phyloP scores from a whole-genome alignment of 371 early-diverging fungal species.

The Mortierella sp. region DNA sequence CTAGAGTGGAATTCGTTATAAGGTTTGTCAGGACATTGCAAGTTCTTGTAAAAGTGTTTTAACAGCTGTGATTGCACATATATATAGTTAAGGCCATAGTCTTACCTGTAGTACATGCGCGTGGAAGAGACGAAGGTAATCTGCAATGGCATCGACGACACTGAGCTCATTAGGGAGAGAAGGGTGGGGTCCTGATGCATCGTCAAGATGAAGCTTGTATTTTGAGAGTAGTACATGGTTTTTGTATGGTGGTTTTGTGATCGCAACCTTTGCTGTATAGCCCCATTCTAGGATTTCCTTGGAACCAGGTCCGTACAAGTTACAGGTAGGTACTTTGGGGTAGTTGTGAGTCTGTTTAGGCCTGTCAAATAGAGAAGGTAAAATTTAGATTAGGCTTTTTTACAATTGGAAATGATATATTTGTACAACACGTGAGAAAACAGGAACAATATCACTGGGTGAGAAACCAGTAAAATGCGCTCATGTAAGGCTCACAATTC shows the following conservation, averaged over 20 bases:
- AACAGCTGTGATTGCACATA: conserved; percentile 6
- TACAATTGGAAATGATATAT: no score
- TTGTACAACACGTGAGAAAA: background rate
- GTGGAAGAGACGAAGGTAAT: conserved; percentile 61
- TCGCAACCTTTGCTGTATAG: conserved; percentile 64
- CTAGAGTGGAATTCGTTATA: conserved; percentile 8
- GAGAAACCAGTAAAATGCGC: background rate
- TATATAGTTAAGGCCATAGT: conserved; percentile 38
- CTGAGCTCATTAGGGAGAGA: conserved; percentile 62
- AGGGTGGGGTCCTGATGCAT: conserved; percentile 55
- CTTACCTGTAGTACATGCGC: conserved; percentile 61
- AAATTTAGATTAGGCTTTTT: no score
- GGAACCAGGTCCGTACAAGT: conserved; percentile 38
- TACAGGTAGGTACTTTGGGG: conserved; percentile 51
- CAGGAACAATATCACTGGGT: no score
- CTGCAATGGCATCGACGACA: conserved; percentile 62
- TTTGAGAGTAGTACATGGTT: conserved; percentile 63
- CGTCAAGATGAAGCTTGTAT: conserved; percentile 68
- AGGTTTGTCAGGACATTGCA: no score
- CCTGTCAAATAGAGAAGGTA: conserved; percentile 17
- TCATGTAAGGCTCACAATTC: no score
- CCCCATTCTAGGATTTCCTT: conserved; percentile 47
- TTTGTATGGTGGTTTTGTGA: conserved; percentile 66
- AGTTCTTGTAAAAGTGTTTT: no score
- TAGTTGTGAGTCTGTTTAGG: conserved; percentile 48